These are phyloP conservation scores for Pseudotsuga menziesii DNA, from an alignment of 75 land plant genomes.

Conservation along the genomic window DNA sequence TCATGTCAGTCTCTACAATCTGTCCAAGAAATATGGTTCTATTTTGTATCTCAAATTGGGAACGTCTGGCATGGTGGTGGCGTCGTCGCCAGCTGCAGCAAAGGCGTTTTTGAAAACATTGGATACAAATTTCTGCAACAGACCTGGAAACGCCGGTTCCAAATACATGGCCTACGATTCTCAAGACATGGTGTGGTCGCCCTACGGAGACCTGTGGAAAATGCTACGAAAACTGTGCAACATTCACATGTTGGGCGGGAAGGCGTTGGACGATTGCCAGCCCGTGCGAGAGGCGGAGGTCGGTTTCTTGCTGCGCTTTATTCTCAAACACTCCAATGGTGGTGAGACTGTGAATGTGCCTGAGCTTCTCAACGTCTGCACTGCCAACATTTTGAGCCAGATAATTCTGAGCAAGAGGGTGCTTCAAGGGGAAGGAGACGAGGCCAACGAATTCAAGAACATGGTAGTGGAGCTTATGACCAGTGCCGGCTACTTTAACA, in stretches of 20 bases:
- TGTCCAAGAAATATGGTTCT: conserved; percentile 42
- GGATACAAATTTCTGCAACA: conserved; percentile 25
- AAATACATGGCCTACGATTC: conserved; percentile 24
- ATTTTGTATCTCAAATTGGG: conserved; percentile 47
- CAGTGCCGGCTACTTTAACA: conserved; percentile 1
- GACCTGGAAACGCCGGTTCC: conserved; percentile 23
- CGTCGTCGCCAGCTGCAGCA: conserved; percentile 37
- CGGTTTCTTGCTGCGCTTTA: conserved; percentile 6
- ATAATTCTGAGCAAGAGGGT: conserved; percentile 5
- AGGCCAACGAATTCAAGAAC: background rate
- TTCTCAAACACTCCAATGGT: background rate
- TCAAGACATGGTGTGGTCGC: conserved; percentile 39
- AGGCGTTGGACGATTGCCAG: conserved; percentile 16
- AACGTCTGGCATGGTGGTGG: conserved; percentile 27
- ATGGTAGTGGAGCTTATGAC: background rate
- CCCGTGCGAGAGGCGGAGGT: conserved; percentile 10
- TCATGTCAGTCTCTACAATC: conserved; percentile 23
- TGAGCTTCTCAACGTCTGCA: conserved; percentile 17
- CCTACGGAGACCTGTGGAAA: conserved; percentile 36
- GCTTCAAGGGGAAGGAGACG: background rate
- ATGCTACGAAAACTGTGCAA: conserved; percentile 28
- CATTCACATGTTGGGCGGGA: conserved; percentile 26
- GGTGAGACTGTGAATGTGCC: conserved; percentile 15
- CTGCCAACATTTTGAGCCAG: conserved; percentile 37
- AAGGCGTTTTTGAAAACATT: conserved; percentile 28